Evolutionary conservation across 495 filamentous ascomycete species (phyloP).

Genomic region (Chaetomium cochliodes): DNA sequence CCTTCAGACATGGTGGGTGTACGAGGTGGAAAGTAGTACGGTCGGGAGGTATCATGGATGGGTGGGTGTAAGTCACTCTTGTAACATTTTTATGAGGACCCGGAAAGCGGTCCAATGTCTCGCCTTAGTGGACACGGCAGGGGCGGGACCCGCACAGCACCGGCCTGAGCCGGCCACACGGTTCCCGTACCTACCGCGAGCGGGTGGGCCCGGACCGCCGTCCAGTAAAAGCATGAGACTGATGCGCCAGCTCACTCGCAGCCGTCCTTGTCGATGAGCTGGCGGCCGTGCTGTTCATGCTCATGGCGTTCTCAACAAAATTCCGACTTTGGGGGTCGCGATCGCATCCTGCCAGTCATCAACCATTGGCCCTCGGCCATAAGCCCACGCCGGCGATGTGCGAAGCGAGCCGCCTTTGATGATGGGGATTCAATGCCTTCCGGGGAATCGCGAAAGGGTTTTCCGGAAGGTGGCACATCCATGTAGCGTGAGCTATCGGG

Average conservation of each 20-base stretch:
- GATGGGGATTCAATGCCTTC: too few species aligned
- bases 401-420: neutral
- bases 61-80: slow-evolving; percentile 4
- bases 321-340: neutral
- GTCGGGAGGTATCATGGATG: neutral
- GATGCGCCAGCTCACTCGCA: slow-evolving; percentile 16
- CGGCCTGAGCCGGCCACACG: neutral
- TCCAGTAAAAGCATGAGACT: slow-evolving; percentile 4
- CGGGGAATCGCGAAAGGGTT: too few species aligned
- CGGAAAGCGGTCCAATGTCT: neutral
- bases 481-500: too few species aligned
- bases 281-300: slow-evolving; percentile 1
- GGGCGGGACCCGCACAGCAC: neutral
- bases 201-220: slow-evolving; percentile 4
- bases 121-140: slow-evolving; percentile 16
- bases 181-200: slow-evolving; percentile 3
- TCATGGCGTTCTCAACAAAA: neutral
- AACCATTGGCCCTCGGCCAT: neutral
- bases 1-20: slow-evolving; percentile 18
- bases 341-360: neutral
- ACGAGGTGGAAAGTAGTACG: neutral
- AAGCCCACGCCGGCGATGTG: neutral
- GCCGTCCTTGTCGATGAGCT: slow-evolving; percentile 13
- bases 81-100: neutral
- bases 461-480: too few species aligned